Conservation (phyloP, 768 basidiomycete genomes). For the Pisolithus tinctorius region DNA sequence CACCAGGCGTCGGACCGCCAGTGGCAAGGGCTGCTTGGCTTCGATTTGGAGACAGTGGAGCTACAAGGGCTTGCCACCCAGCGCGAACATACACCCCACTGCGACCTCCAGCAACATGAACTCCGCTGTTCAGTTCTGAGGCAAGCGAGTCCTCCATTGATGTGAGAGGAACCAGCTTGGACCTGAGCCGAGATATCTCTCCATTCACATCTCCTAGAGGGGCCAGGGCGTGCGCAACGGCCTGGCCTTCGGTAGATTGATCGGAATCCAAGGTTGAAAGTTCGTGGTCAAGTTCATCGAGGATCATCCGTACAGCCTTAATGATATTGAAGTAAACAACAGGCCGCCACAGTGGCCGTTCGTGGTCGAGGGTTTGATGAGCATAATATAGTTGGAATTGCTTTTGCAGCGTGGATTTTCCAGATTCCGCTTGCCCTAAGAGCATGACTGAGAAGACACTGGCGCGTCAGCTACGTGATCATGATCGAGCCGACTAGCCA, state of each 20-base stretch:
- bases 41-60: constrained; percentile 34
- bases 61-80: constrained; percentile 64
- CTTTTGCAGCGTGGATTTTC: constrained; percentile 80
- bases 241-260: constrained; percentile 24
- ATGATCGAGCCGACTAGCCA: neutral
- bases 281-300: constrained; percentile 64
- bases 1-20: constrained; percentile 22
- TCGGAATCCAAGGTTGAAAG: constrained; percentile 29
- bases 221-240: constrained; percentile 24
- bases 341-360: constrained; percentile 70
- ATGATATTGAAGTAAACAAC: constrained; percentile 82
- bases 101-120: constrained; percentile 53
- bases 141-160: constrained; percentile 63
- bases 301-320: constrained; percentile 68
- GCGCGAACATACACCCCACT: constrained; percentile 61
- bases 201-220: constrained; percentile 30
- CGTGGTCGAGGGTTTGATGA: constrained; percentile 58
- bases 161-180: constrained; percentile 54
- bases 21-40: constrained; percentile 34
- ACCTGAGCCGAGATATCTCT: constrained; percentile 48
- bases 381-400: constrained; percentile 82
- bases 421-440: constrained; percentile 74
- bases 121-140: constrained; percentile 59
- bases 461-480: constrained; percentile 3
- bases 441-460: constrained; percentile 47